Evolutionary conservation across 129 eudicot species (phyloP), one percentile per base, ranked within the genome.

Genomic region (Saussurea involucrata): DNA sequence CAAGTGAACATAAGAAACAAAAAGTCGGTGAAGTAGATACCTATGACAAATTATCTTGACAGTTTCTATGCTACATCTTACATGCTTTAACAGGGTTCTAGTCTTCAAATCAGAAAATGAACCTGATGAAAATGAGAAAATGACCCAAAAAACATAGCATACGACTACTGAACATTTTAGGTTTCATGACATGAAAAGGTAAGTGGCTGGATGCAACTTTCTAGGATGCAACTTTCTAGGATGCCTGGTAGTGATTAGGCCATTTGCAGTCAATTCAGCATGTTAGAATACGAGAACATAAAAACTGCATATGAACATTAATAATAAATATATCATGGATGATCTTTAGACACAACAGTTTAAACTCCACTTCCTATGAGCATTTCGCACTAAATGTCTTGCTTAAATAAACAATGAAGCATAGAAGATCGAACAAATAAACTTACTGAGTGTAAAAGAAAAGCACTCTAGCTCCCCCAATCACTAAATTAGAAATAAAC

Each of bases 371-470:
- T 46, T 58, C n/a, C 17, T 32, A 53, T 34, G 9, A 57, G 18
- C 81, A 68, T 58, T 55, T 68, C 42, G 42, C 65, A 60, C 27
- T 20, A 21, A 66, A n/a, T 22, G 29, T 67, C 6, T 13, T 32
- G 20, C 21, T 24, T 42, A 42, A 34, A 76, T 36, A 9, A 72
- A 76, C 3, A 64, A 80, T 46, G 42, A 80, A 57, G 31, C 20
- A 66, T 21, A 22, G 17, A 24, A 79, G 68, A 65, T 4, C 4
- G 22, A 44, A 73, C 40, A 36, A 8, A 66, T 71, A 28, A 71
- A 61, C 99, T 92, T 86, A 95, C 99, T 92, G 89, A 32, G 99
- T 95, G 81, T 95, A 95, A 74, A 71, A 95, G 79, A 53, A 80
- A 80, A 95, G 83, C 63, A 81, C 82, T 58, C 81, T 67, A 32